phyloP scores from a whole-genome alignment of 2,329 filamentous ascomycete species.

The Aspergillus floridensis region DNA sequence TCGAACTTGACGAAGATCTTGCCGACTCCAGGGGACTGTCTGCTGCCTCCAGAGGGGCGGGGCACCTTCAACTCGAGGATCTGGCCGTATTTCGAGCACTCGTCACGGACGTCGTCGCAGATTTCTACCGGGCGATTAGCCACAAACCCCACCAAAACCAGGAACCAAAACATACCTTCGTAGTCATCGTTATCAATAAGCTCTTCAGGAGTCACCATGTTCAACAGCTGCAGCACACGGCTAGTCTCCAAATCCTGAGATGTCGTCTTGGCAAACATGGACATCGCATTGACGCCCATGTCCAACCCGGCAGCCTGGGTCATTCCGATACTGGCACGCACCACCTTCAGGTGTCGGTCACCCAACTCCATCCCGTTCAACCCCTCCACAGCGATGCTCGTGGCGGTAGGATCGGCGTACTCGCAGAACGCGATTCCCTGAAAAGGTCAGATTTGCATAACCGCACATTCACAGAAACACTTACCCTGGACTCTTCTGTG shows the following conservation, averaged over 20 bases:
- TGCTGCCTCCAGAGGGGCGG: conserved; percentile 75
- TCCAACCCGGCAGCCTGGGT: conserved; percentile 91
- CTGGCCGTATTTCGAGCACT: conserved; percentile 86
- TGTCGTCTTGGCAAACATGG: conserved; percentile 89
- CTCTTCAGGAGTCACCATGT: conserved; percentile 98
- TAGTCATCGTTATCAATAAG: conserved; percentile 93
- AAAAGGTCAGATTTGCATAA: conserved; percentile 12
- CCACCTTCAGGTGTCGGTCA: conserved; percentile 79
- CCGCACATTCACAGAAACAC: conserved; percentile 30
- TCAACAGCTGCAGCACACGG: conserved; percentile 85
- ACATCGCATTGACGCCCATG: conserved; percentile 96
- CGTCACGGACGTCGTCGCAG: conserved; percentile 86
- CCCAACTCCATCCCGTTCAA: conserved; percentile 92
- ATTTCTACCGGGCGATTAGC: conserved; percentile 66
- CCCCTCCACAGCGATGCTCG: conserved; percentile 83
- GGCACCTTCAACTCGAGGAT: conserved; percentile 91
- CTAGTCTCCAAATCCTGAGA: conserved; percentile 75
- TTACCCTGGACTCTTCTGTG: conserved; percentile 82
- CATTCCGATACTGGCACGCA: conserved; percentile 85
- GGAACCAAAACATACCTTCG: conserved; percentile 63
- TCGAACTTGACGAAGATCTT: conserved; percentile 98
- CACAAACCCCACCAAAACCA: not conserved
- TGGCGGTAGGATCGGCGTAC: conserved; percentile 72
- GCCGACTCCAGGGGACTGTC: conserved; percentile 84
- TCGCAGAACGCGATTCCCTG: conserved; percentile 97